These are phyloP conservation scores for Penicillium thymicola DNA, from an alignment of 2,329 filamentous ascomycete genomes.

Conservation along the genomic window DNA sequence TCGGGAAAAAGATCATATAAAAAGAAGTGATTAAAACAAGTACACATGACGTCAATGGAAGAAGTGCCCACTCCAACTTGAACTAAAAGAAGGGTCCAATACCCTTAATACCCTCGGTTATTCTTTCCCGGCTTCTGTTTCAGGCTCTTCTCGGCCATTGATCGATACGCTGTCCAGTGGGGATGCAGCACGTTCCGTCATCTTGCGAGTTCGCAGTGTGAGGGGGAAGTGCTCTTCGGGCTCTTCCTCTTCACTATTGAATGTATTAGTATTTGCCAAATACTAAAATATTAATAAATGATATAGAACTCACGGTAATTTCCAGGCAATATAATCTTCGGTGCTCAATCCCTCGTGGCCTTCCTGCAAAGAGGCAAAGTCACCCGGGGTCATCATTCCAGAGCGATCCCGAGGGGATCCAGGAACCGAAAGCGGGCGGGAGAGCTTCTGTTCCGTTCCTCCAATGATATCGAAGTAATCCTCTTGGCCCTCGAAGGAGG, in stretches of 20 bases:
- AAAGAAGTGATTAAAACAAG: conserved; percentile 15
- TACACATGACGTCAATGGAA: conserved; percentile 8
- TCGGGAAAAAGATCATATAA: conserved; percentile 1
- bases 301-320: conserved; percentile 75
- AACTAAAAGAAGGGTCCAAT: not conserved
- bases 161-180: conserved; percentile 37
- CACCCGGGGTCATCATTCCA: conserved; percentile 98
- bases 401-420: conserved; percentile 86
- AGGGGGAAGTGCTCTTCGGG: conserved; percentile 72
- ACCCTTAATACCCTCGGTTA: not conserved
- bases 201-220: conserved; percentile 55
- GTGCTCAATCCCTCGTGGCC: conserved; percentile 88
- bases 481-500: conserved; percentile 72
- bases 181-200: conserved; percentile 35
- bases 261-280: conserved; percentile 10
- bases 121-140: not conserved
- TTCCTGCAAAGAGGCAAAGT: conserved; percentile 95
- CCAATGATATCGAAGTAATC: conserved; percentile 89
- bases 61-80: not conserved
- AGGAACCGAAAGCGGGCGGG: conserved; percentile 86
- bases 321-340: conserved; percentile 98
- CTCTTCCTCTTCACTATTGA: conserved; percentile 81
- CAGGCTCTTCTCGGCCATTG: conserved; percentile 21
- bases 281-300: not conserved
- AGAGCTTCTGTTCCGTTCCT: conserved; percentile 91